Conservation (phyloP, 148 eudicot species). For the Rhododendron molle region DNA sequence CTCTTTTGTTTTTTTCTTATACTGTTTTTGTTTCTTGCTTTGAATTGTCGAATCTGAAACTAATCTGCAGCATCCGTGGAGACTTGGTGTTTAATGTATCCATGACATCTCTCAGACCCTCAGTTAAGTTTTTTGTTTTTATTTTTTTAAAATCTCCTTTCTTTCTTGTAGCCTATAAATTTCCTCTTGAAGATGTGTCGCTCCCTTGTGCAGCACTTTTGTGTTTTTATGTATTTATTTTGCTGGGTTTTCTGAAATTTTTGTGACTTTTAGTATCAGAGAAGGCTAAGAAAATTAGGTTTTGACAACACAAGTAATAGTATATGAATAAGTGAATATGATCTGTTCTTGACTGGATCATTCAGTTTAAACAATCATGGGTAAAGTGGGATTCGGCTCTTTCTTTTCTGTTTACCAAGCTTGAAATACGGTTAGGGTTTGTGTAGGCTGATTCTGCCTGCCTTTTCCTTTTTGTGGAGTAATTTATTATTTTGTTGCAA, state of each 20-base stretch:
- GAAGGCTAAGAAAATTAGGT: background rate
- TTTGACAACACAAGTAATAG: background rate
- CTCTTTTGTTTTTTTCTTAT: background rate
- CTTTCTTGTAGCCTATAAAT: background rate
- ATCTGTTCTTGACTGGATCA: background rate
- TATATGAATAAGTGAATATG: background rate
- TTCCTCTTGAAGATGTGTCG: background rate
- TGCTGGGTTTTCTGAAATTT: background rate
- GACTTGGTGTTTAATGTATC: background rate
- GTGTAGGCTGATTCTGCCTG: background rate
- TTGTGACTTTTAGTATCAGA: background rate
- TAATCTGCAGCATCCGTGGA: background rate
- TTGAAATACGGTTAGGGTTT: constrained; percentile 38
- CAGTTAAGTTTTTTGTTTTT: constrained; percentile 1
- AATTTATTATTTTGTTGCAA: background rate
- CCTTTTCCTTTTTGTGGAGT: background rate
- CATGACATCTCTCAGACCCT: background rate
- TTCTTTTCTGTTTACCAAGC: background rate
- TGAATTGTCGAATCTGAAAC: background rate
- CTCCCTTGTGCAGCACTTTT: background rate
- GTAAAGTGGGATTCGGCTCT: background rate
- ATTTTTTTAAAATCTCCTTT: background rate
- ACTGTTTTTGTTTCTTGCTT: background rate
- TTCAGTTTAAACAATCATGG: background rate
- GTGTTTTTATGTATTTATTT: background rate